Evolutionary conservation across 2,329 filamentous ascomycete species (phyloP).

Genomic region (Aspergillus alliaceus): DNA sequence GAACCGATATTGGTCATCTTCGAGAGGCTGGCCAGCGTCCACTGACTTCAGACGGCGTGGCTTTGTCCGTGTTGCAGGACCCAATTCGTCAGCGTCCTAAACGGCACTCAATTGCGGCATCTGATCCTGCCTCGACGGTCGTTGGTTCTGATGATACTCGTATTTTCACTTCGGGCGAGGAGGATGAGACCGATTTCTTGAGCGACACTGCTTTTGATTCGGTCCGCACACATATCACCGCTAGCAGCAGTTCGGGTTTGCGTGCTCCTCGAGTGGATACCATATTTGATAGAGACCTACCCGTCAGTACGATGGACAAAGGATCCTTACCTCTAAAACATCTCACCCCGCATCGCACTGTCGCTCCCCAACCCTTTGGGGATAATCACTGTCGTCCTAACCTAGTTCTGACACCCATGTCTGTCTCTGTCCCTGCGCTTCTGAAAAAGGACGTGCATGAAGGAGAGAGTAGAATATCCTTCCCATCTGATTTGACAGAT

Average conservation of each 20-base stretch:
- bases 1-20: slow-evolving; percentile 21
- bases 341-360: slow-evolving; percentile 49
- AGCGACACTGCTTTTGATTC: slow-evolving; percentile 65
- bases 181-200: slow-evolving; percentile 61
- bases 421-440: slow-evolving; percentile 11
- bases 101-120: slow-evolving; percentile 57
- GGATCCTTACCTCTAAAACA: slow-evolving; percentile 49
- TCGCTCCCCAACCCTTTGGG: slow-evolving; percentile 30
- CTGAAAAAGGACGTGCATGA: slow-evolving; percentile 13
- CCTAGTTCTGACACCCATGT: slow-evolving; percentile 17
- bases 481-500: slow-evolving; percentile 25
- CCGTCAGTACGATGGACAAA: slow-evolving; percentile 36
- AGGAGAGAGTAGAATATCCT: slow-evolving; percentile 19
- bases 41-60: slow-evolving; percentile 28
- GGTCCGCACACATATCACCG: slow-evolving; percentile 59
- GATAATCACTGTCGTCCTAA: slow-evolving; percentile 20
- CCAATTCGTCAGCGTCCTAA: slow-evolving; percentile 44
- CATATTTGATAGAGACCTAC: slow-evolving; percentile 60
- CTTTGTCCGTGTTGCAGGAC: slow-evolving; percentile 29
- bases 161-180: slow-evolving; percentile 57
- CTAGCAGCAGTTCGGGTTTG: slow-evolving; percentile 52
- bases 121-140: slow-evolving; percentile 60
- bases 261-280: slow-evolving; percentile 61
- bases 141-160: slow-evolving; percentile 63
- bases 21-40: slow-evolving; percentile 20